Evolutionary conservation across 73 alveolate species (phyloP).

Genomic region (Uronychia setigera): DNA sequence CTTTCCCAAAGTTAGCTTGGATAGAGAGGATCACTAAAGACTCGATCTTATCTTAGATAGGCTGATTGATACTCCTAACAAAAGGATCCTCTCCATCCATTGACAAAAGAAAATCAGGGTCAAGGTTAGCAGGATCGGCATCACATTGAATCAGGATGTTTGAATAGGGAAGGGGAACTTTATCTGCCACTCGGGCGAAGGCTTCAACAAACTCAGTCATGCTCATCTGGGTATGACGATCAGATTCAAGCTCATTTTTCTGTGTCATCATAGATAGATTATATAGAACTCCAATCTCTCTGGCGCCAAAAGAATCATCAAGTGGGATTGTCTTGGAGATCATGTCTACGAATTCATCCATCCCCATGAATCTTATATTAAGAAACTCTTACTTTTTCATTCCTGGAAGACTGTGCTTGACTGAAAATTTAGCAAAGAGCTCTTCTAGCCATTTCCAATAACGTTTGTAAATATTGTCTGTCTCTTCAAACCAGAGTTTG

Average conservation of each 20-base stretch:
- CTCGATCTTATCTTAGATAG: too few species aligned
- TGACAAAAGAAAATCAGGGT: not conserved
- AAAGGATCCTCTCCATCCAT: not conserved
- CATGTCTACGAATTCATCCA: constrained; percentile 66
- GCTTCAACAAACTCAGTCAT: constrained; percentile 63
- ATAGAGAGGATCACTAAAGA: too few species aligned
- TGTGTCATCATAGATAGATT: constrained; percentile 64
- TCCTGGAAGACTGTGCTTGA: constrained; percentile 70
- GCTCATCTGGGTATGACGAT: constrained; percentile 53
- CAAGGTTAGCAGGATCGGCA: not conserved
- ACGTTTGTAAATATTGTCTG: constrained; percentile 71
- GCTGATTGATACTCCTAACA: not conserved
- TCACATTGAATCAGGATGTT: not conserved
- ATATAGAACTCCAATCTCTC: constrained; percentile 43
- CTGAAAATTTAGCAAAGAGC: constrained; percentile 57
- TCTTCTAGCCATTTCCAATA: constrained; percentile 46
- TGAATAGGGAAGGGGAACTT: constrained; percentile 7
- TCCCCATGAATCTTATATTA: constrained; percentile 65
- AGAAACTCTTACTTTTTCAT: constrained; percentile 1
- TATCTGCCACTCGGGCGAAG: constrained; percentile 54
- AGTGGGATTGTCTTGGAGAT: constrained; percentile 49
- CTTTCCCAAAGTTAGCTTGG: too few species aligned
- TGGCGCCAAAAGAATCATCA: constrained; percentile 67
- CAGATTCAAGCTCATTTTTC: constrained; percentile 50
- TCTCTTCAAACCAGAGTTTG: constrained; percentile 69